Base-by-base conservation (phyloP, 768 basidiomycete genomes). In the Rhodotorula graminis region DNA sequence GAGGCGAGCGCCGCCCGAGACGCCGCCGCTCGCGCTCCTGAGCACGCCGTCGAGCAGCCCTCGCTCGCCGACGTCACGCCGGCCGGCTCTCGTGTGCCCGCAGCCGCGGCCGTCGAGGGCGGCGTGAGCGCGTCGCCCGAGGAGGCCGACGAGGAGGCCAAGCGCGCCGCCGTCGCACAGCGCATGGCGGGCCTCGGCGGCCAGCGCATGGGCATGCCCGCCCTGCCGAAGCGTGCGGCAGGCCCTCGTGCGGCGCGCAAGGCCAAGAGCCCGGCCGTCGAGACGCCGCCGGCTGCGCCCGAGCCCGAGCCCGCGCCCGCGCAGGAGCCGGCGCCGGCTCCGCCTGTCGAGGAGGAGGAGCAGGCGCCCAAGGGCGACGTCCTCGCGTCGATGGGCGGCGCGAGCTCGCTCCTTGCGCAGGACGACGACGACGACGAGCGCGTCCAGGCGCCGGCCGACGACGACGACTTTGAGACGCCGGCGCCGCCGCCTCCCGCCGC, bases 131-230 rank as follows among this genome's bases (percentile, higher is more conserved):
- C 37, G 37, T 9, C 37, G 37, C 5, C 9, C 27, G 77, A 77
- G 27, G 79, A 80, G 50, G 76, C 78, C n/a, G 77, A 78, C 59
- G 81, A 82, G 69, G 81, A 79, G 60, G 79, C 79, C 55, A 69
- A 80, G 59, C 86, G 93, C 56, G 90, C 92, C 10, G 88, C 90
- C 19, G 88, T 97, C 78, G 92, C 93, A 46, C 92, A 92, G 33
- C 86, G 93, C 59, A 92, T 98, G 92, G 93, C 92, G 55, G 89
- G 89, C 71, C 85, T 97, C 27, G 94, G 94, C 42, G 94, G 92
- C 61, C 87, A 91, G 23, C 84, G 88, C 66, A 83, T 92, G 33
- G 91, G 90, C 9, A 76, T 76, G 37, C 65, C 75, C 7, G 75
- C 72, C n/a, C 47, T 74, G 16, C 72, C 72, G 46, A 70, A 67